These are phyloP conservation scores for Diplocarpon mali DNA, from an alignment of 2,329 filamentous ascomycete genomes.

Conservation along the genomic window DNA sequence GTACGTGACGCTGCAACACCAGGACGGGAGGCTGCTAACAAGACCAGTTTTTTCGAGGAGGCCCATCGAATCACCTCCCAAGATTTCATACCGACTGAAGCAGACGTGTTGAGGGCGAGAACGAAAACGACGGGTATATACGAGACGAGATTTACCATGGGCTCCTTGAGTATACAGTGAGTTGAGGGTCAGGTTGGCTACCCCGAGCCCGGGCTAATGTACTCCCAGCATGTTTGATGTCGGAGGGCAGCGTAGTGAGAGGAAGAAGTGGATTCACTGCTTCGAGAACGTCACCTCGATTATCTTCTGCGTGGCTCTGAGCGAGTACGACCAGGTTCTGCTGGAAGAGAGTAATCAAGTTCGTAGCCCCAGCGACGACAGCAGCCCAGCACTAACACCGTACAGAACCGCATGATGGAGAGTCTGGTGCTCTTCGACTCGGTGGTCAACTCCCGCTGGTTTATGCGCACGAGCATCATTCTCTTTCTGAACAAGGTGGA, in stretches of 20 bases:
- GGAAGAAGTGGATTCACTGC: conserved; percentile 99
- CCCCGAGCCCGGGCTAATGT: conserved; percentile 15
- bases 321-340: conserved; percentile 95
- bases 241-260: conserved; percentile 88
- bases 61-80: conserved; percentile 71
- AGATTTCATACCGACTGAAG: conserved; percentile 86
- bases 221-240: conserved; percentile 90
- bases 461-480: conserved; percentile 97
- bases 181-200: conserved; percentile 28
- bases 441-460: conserved; percentile 97
- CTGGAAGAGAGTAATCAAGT: conserved; percentile 96
- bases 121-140: conserved; percentile 99
- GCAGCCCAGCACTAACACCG: background rate
- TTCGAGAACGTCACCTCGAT: conserved; percentile 99
- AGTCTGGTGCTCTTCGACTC: conserved; percentile 93
- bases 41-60: conserved; percentile 82
- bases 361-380: conserved; percentile 26
- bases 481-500: conserved; percentile 98
- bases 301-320: conserved; percentile 96
- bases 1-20: conserved; percentile 39
- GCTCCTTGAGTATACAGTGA: conserved; percentile 96
- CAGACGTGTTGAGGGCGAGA: conserved; percentile 87
- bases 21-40: conserved; percentile 9
- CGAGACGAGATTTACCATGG: conserved; percentile 97
- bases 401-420: conserved; percentile 98